phyloP scores from a whole-genome alignment of 1,284 basidiomycete genomes.

The Polyporus tsugae region DNA sequence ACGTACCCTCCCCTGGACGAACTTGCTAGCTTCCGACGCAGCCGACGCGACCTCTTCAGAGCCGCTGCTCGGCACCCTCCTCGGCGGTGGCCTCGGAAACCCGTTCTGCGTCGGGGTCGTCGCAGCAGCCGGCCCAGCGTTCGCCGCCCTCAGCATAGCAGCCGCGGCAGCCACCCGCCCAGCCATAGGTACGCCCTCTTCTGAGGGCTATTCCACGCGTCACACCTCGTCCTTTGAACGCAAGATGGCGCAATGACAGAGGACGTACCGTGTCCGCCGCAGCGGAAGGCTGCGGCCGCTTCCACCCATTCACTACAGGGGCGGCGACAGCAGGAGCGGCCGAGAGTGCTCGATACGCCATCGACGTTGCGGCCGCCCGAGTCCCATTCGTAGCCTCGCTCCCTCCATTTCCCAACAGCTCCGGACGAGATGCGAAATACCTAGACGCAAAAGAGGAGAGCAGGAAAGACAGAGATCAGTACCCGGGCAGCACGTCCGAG shows the following conservation, averaged over 20 bases:
- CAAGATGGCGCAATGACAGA: background rate
- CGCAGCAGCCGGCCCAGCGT: slow-evolving; percentile 13
- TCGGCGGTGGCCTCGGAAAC: slow-evolving; percentile 38
- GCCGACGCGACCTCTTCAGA: slow-evolving; percentile 23
- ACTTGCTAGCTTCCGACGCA: slow-evolving; percentile 24
- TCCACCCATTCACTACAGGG: slow-evolving; percentile 32
- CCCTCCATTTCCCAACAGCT: slow-evolving; percentile 51
- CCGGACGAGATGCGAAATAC: slow-evolving; percentile 81
- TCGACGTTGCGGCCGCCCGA: slow-evolving; percentile 49
- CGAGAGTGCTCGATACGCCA: slow-evolving; percentile 56
- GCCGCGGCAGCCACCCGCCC: slow-evolving; percentile 43
- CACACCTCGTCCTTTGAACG: background rate
- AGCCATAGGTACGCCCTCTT: slow-evolving; percentile 13
- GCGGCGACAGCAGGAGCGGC: slow-evolving; percentile 49
- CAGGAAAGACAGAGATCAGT: slow-evolving; percentile 6
- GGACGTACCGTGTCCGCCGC: slow-evolving; percentile 28
- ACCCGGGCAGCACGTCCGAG: background rate
- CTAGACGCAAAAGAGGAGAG: slow-evolving; percentile 45
- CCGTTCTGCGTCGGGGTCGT: slow-evolving; percentile 16
- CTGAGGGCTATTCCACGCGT: background rate
- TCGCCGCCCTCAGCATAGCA: slow-evolving; percentile 34
- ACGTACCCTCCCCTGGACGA: slow-evolving; percentile 42
- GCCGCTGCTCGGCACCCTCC: slow-evolving; percentile 32
- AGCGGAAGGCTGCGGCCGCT: slow-evolving; percentile 15
- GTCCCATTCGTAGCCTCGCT: background rate